These are phyloP conservation scores for Haplographium delicatum DNA, from an alignment of 495 filamentous ascomycete genomes.

Conservation along the genomic window DNA sequence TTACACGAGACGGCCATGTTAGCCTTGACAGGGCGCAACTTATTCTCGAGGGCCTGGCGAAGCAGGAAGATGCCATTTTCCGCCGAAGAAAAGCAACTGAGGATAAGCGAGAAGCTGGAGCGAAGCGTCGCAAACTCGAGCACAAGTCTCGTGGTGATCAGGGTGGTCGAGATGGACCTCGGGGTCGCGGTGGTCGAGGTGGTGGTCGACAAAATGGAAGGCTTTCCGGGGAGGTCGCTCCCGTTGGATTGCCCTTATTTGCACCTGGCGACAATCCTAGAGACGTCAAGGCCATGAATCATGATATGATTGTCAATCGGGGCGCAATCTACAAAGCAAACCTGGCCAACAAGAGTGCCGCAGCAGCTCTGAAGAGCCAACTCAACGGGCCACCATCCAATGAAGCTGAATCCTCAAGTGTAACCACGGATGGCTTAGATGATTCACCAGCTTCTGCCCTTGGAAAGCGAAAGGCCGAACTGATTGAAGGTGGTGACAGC, in stretches of 20 bases:
- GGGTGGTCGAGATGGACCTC: constrained; percentile 44
- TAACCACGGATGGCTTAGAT: constrained; percentile 17
- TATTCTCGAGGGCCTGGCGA: constrained; percentile 83
- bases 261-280: constrained; percentile 54
- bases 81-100: constrained; percentile 73
- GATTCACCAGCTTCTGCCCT: constrained; percentile 34
- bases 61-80: constrained; percentile 96
- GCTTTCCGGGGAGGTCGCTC: constrained; percentile 8
- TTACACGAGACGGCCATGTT: constrained; percentile 91
- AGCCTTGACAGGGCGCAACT: constrained; percentile 80
- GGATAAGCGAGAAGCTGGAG: constrained; percentile 70
- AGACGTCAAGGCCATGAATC: constrained; percentile 58
- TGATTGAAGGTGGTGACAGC: constrained; percentile 52
- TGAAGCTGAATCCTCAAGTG: constrained; percentile 8
- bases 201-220: constrained; percentile 21
- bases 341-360: constrained; percentile 89
- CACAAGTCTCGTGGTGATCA: constrained; percentile 47
- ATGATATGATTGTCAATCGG: constrained; percentile 84
- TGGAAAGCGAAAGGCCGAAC: constrained; percentile 52
- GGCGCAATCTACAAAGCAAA: constrained; percentile 71
- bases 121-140: constrained; percentile 70
- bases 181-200: too few relatives aligned
- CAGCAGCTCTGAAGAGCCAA: constrained; percentile 79
- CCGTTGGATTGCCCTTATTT: constrained; percentile 24
- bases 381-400: constrained; percentile 42